Conservation (phyloP, 1,284 basidiomycete genomes). For the Cystobasidium pallidum region DNA sequence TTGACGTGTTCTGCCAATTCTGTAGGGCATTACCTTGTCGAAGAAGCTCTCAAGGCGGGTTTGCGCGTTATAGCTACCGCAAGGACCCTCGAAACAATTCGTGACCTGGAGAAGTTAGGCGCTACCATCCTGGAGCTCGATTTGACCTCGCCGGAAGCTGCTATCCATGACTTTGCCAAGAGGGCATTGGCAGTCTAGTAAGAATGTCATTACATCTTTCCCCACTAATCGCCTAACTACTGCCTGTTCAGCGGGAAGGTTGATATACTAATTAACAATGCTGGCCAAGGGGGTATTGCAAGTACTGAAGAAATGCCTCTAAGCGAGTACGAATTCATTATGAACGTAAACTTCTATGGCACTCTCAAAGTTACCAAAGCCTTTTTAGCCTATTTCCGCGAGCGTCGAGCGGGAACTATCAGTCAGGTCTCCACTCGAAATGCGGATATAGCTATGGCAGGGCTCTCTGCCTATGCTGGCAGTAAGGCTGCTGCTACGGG, state of each 20-base stretch:
- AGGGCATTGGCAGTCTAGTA: constrained; percentile 25
- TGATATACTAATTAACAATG: constrained; percentile 31
- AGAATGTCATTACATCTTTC: neutral
- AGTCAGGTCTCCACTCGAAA: constrained; percentile 32
- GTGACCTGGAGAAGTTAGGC: constrained; percentile 14
- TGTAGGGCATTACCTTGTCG: constrained; percentile 22
- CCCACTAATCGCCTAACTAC: neutral
- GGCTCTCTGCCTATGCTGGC: constrained; percentile 23
- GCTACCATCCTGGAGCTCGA: constrained; percentile 17
- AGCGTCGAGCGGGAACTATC: constrained; percentile 16
- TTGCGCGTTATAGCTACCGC: constrained; percentile 29
- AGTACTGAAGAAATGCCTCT: constrained; percentile 26
- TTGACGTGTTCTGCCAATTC: neutral
- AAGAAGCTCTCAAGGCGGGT: constrained; percentile 27
- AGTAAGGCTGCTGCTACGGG: constrained; percentile 34
- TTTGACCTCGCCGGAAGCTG: neutral
- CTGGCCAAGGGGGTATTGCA: constrained; percentile 28
- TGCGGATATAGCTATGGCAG: constrained; percentile 35
- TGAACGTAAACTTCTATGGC: constrained; percentile 30
- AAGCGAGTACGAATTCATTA: constrained; percentile 8
- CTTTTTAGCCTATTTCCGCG: constrained; percentile 30
- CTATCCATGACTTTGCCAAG: constrained; percentile 17
- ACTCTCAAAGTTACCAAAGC: constrained; percentile 30
- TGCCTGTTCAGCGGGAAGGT: constrained; percentile 1
- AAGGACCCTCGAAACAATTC: constrained; percentile 2